A percentile compares a stretch with the other conserved stretches of the same genome.
These are phyloP conservation scores for Lasiosphaeris hirsuta DNA, from an alignment of 495 filamentous ascomycete species.

Conservation along the genomic window DNA sequence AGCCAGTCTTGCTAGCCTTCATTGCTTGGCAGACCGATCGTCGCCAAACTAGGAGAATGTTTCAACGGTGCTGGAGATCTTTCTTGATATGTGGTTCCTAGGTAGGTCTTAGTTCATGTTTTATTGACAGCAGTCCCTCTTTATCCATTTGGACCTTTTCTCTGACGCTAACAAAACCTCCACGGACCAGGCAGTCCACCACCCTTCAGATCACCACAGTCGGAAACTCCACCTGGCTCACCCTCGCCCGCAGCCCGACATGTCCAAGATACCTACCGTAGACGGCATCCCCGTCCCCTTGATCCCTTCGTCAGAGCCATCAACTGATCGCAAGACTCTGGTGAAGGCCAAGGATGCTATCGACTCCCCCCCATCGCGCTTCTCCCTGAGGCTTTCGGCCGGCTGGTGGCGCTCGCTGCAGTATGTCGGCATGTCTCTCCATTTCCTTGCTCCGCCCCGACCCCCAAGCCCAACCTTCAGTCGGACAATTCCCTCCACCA, in stretches of 20 bases:
- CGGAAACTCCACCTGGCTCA: background rate
- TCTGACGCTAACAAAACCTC: too few relatives aligned
- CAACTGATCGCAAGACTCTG: constrained; percentile 17
- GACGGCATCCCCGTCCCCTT: constrained; percentile 37
- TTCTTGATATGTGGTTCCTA: too few relatives aligned
- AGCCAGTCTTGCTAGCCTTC: too few relatives aligned
- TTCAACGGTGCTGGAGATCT: too few relatives aligned
- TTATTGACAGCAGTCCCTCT: too few relatives aligned
- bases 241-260: background rate
- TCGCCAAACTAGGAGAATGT: too few relatives aligned
- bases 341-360: constrained; percentile 39
- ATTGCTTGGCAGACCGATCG: too few relatives aligned
- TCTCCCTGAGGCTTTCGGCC: constrained; percentile 70
- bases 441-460: constrained; percentile 62
- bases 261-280: constrained; percentile 30
- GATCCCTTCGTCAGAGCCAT: constrained; percentile 10
- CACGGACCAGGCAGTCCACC: too few relatives aligned
- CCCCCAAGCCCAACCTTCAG: constrained; percentile 67
- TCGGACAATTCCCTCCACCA: constrained; percentile 57
- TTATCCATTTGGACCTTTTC: too few relatives aligned
- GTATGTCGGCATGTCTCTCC: constrained; percentile 73
- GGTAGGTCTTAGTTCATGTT: too few relatives aligned
- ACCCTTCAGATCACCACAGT: background rate
- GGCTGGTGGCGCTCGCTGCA: constrained; percentile 75
- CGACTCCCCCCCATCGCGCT: constrained; percentile 48